These are phyloP conservation scores for Bruguiera sexangula DNA, from an alignment of 345 rosid genomes.

Conservation along the genomic window DNA sequence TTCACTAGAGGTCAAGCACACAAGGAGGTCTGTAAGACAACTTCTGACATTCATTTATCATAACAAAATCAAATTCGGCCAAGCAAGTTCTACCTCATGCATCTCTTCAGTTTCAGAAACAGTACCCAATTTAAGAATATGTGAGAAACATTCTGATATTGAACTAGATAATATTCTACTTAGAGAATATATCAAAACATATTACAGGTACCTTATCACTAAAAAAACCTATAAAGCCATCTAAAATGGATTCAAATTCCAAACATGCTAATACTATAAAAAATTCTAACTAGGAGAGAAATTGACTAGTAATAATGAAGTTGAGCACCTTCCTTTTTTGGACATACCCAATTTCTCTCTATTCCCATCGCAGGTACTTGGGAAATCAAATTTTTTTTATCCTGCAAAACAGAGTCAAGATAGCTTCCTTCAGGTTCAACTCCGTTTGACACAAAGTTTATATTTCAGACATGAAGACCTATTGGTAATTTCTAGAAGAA, in stretches of 20 bases:
- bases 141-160: no score
- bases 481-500: no score
- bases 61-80: no score
- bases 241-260: background rate
- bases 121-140: no score
- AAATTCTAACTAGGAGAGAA: background rate
- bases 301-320: background rate
- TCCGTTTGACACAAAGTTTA: background rate
- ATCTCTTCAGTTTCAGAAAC: no score
- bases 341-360: slow-evolving; percentile 49
- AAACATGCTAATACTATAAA: background rate
- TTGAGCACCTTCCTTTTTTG: slow-evolving; percentile 63
- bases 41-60: no score
- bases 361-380: slow-evolving; percentile 35
- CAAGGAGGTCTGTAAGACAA: no score
- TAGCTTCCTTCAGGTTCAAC: slow-evolving; percentile 40
- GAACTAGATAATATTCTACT: background rate
- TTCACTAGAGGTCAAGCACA: no score
- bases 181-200: background rate
- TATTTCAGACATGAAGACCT: no score
- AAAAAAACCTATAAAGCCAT: background rate
- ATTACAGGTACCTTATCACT: background rate
- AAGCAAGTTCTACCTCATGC: no score
- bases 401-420: slow-evolving; percentile 68
- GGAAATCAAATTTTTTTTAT: slow-evolving; percentile 57